Percentiles rank a stretch among this genome's conserved stretches.
Conservation (phyloP, 352 stramenopile species). For the Pythium phragmiticola region DNA sequence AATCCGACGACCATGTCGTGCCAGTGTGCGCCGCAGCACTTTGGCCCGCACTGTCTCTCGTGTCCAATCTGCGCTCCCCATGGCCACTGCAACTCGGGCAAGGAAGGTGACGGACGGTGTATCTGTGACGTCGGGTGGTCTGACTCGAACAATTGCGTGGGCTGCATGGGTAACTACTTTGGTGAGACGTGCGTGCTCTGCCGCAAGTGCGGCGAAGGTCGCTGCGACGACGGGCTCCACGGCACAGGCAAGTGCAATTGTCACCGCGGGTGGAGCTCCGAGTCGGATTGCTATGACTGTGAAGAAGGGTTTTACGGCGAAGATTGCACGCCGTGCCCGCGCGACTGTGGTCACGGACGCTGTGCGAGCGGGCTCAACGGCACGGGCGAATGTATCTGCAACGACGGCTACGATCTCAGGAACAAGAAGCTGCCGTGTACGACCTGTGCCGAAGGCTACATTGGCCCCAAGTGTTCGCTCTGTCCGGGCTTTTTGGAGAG, state of each 20-base stretch:
- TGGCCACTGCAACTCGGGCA: conserved; percentile 79
- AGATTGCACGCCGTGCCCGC: conserved; percentile 61
- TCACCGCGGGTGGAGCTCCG: conserved; percentile 69
- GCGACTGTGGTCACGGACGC: conserved; percentile 69
- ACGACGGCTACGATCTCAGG: conserved; percentile 63
- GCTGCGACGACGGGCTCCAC: conserved; percentile 77
- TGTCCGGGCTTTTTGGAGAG: conserved; percentile 78
- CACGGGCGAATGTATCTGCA: conserved; percentile 74
- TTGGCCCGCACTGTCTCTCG: conserved; percentile 71
- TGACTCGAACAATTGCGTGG: conserved; percentile 87
- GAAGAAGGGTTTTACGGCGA: conserved; percentile 81
- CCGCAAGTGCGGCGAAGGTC: conserved; percentile 73
- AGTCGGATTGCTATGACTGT: conserved; percentile 83
- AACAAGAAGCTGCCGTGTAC: conserved; percentile 65
- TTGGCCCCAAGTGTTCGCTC: conserved; percentile 62
- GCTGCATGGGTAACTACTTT: conserved; percentile 84
- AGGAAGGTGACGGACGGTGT: conserved; percentile 78
- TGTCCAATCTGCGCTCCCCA: conserved; percentile 85
- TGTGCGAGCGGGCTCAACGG: conserved; percentile 79
- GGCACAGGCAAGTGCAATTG: conserved; percentile 82
- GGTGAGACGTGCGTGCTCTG: conserved; percentile 67
- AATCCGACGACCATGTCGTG: conserved; percentile 87
- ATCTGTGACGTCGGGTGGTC: conserved; percentile 86
- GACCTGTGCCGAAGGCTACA: conserved; percentile 74
- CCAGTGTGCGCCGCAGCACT: conserved; percentile 82